Conservation (phyloP, 1,284 basidiomycete species). For the Earliella scabrosa region DNA sequence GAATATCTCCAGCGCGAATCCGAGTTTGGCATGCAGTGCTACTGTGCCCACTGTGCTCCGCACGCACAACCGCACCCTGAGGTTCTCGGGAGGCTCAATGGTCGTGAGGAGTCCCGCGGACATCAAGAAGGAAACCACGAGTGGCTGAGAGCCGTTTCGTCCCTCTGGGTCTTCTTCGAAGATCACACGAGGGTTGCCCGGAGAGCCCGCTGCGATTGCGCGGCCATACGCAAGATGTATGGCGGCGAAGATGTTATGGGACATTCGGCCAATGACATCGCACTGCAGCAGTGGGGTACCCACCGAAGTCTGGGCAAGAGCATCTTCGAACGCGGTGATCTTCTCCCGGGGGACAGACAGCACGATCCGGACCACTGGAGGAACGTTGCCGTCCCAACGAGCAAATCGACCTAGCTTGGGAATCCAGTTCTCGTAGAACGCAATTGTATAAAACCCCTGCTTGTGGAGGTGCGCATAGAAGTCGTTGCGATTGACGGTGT, state of each 20-base stretch:
- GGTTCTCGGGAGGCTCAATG: constrained; percentile 28
- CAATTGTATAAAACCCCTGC: constrained; percentile 35
- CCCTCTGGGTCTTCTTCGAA: constrained; percentile 41
- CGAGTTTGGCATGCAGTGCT: constrained; percentile 30
- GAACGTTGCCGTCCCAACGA: constrained; percentile 36
- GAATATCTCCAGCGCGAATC: constrained; percentile 34
- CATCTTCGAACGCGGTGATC: constrained; percentile 27
- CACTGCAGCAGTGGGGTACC: constrained; percentile 38
- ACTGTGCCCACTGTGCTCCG: constrained; percentile 29
- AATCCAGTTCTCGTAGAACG: background rate
- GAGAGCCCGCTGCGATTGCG: constrained; percentile 30
- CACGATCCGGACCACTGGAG: constrained; percentile 32
- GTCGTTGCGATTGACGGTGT: constrained; percentile 40
- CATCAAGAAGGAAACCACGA: constrained; percentile 41
- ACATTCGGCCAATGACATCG: constrained; percentile 28
- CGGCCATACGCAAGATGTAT: constrained; percentile 39
- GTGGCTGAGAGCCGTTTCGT: constrained; percentile 34
- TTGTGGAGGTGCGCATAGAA: constrained; percentile 38
- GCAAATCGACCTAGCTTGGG: constrained; percentile 26
- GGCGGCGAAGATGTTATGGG: constrained; percentile 35
- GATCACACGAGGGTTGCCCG: constrained; percentile 23
- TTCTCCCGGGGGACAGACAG: constrained; percentile 41
- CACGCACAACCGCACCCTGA: constrained; percentile 34
- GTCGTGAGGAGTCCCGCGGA: constrained; percentile 33
- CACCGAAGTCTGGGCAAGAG: constrained; percentile 11